Evolutionary conservation across 73 alveolate genomes (phyloP).

Genomic region (Tetrahymena elliotti): DNA sequence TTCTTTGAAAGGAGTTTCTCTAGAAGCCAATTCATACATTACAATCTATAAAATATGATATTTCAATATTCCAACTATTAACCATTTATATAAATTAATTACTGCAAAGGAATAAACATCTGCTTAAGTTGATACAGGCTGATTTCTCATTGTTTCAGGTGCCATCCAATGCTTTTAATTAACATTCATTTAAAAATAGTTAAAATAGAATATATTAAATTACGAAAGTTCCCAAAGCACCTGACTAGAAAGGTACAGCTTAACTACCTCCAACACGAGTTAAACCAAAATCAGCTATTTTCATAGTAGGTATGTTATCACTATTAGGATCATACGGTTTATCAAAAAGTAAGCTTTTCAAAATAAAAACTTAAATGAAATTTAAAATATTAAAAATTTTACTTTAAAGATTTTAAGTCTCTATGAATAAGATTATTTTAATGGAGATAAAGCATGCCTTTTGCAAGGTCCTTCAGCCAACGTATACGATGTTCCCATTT

Average conservation of each 20-base stretch:
- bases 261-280: constrained; percentile 58
- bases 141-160: constrained; percentile 85
- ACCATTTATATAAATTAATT: not conserved
- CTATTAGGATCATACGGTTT: constrained; percentile 28
- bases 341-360: constrained; percentile 59
- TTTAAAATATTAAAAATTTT: not conserved
- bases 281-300: constrained; percentile 93
- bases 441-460: constrained; percentile 92
- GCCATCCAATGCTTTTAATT: constrained; percentile 96
- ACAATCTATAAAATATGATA: constrained; percentile 56
- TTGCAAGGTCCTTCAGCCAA: constrained; percentile 83
- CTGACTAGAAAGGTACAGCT: constrained; percentile 47
- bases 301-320: constrained; percentile 61
- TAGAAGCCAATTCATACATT: constrained; percentile 81
- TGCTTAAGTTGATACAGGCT: constrained; percentile 86
- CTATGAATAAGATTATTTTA: constrained; percentile 74
- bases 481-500: constrained; percentile 75
- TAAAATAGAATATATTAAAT: no score
- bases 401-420: constrained; percentile 89
- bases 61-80: not conserved
- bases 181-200: no score
- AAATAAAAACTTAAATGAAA: not conserved
- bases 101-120: constrained; percentile 95
- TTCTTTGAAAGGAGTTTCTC: constrained; percentile 86
- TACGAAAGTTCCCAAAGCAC: constrained; percentile 62